Percentiles rank a stretch among this genome's conserved stretches.
phyloP scores from a whole-genome alignment of 164 flowering plant species.

The Chimonanthus praecox region DNA sequence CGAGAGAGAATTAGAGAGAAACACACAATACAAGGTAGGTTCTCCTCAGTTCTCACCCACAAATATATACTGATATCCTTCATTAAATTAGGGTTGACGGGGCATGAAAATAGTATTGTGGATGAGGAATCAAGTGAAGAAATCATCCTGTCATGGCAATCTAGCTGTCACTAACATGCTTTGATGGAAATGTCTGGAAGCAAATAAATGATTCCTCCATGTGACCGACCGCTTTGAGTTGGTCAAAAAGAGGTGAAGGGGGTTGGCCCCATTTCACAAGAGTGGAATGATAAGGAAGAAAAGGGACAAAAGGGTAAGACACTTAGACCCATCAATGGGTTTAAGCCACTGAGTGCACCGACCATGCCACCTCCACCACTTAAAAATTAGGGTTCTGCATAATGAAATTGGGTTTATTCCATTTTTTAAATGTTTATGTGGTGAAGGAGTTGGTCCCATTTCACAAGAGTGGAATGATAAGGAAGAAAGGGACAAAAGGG shows the following conservation, averaged over 20 bases:
- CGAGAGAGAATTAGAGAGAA: neutral
- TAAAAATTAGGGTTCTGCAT: neutral
- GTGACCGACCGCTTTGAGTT: constrained; percentile 7
- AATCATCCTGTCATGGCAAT: neutral
- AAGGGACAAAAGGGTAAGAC: neutral
- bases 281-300: neutral
- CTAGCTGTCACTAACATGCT: constrained; percentile 5
- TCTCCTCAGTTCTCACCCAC: neutral
- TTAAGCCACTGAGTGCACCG: constrained; percentile 1
- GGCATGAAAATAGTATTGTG: neutral
- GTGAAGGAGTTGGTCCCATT: neutral
- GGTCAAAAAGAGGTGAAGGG: neutral
- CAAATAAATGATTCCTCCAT: constrained; percentile 7
- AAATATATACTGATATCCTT: too few relatives aligned
- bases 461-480: neutral
- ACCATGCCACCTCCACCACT: neutral
- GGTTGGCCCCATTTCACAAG: neutral
- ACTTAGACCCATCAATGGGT: neutral
- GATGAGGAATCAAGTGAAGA: neutral
- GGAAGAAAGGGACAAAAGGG: neutral
- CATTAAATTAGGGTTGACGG: too few relatives aligned
- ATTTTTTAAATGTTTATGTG: neutral
- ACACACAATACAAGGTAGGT: neutral
- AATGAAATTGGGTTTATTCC: neutral
- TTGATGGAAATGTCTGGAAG: constrained; percentile 12